Percentiles rank a stretch among this genome's conserved stretches.
These are phyloP conservation scores for Talaromyces ruber DNA, from an alignment of 495 filamentous ascomycete species.

Conservation along the genomic window DNA sequence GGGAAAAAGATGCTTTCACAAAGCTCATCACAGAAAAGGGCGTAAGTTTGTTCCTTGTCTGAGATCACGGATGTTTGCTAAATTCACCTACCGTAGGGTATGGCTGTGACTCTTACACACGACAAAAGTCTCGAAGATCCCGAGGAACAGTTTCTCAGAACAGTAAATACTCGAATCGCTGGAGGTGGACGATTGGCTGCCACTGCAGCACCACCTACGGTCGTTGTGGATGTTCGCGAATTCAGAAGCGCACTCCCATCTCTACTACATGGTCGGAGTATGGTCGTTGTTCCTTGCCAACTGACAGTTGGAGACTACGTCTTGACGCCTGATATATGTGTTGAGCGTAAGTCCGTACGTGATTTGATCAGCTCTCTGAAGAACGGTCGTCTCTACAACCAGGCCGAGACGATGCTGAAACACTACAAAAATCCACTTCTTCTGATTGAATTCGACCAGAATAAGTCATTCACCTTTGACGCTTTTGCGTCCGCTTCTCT, in stretches of 20 bases:
- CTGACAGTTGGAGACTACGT: slow-evolving; percentile 97
- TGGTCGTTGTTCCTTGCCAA: slow-evolving; percentile 84
- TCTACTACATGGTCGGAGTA: slow-evolving; percentile 76
- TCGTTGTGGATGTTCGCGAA: slow-evolving; percentile 93
- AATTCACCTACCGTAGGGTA: slow-evolving; percentile 37
- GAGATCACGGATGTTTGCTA: slow-evolving; percentile 5
- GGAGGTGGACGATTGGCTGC: slow-evolving; percentile 84
- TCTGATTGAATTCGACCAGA: slow-evolving; percentile 94
- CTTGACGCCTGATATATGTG: slow-evolving; percentile 77
- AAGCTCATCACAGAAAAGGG: slow-evolving; percentile 88
- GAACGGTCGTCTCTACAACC: slow-evolving; percentile 84
- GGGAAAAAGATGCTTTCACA: slow-evolving; percentile 93
- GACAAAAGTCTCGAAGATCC: slow-evolving; percentile 72
- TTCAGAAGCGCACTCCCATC: slow-evolving; percentile 91
- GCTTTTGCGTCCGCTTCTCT: slow-evolving; percentile 55
- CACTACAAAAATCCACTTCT: slow-evolving; percentile 89
- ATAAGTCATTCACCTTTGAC: slow-evolving; percentile 94
- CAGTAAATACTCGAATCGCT: slow-evolving; percentile 93
- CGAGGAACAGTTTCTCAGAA: slow-evolving; percentile 87
- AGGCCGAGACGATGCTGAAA: slow-evolving; percentile 88
- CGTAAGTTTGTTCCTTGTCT: slow-evolving; percentile 20
- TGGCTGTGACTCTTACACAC: slow-evolving; percentile 76
- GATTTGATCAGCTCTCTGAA: slow-evolving; percentile 88
- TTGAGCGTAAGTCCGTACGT: slow-evolving; percentile 87
- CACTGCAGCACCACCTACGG: slow-evolving; percentile 82